phyloP scores from a whole-genome alignment of 2,329 filamentous ascomycete species.

The Trichoderma hamatum region DNA sequence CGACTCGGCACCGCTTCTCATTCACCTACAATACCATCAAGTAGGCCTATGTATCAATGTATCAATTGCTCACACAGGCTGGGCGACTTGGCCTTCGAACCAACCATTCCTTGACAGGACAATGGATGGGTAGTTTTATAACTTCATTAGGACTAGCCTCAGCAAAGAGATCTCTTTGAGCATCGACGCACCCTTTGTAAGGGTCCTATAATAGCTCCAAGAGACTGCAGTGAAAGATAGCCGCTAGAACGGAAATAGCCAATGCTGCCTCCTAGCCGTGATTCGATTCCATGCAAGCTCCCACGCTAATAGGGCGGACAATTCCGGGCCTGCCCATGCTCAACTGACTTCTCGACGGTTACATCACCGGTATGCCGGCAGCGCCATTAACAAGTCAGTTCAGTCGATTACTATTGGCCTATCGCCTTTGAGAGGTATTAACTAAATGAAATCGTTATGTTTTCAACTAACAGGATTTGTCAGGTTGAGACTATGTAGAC shows the following conservation, averaged over 20 bases:
- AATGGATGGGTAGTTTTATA: background rate
- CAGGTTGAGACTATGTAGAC: background rate
- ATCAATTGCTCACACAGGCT: background rate
- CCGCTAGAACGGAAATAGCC: slow-evolving; percentile 1
- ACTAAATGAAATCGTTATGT: background rate
- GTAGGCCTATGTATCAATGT: no score
- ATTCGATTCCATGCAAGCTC: background rate
- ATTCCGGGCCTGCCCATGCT: background rate
- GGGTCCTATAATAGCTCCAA: background rate
- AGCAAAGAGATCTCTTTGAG: background rate
- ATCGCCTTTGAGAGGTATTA: background rate
- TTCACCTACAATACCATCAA: background rate
- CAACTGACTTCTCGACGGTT: background rate
- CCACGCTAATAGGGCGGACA: background rate
- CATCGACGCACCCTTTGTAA: background rate
- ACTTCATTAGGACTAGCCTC: background rate
- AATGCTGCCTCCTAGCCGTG: slow-evolving; percentile 5
- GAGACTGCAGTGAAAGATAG: background rate
- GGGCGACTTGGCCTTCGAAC: background rate
- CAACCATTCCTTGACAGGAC: background rate
- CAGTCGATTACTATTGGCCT: background rate
- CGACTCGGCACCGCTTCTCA: background rate
- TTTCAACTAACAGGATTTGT: background rate
- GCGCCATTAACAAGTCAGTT: slow-evolving; percentile 5
- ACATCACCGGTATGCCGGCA: background rate